Percentiles rank a stretch among this genome's conserved stretches.
phyloP scores from a whole-genome alignment of 345 rosid genomes.

The Punica granatum region DNA sequence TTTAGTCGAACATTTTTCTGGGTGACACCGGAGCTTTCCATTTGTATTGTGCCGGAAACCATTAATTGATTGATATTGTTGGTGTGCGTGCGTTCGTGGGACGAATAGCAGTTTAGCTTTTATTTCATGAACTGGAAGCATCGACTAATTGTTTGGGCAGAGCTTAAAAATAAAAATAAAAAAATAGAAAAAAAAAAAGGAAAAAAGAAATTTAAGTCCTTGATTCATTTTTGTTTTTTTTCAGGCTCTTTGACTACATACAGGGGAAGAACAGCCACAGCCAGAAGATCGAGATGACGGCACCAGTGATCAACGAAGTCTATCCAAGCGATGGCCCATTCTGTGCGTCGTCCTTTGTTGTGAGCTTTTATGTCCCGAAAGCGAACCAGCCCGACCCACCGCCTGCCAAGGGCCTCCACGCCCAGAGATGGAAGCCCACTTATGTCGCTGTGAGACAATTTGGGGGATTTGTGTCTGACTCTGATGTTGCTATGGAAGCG shows the following conservation, averaged over 20 bases:
- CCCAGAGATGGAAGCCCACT: slow-evolving; percentile 43
- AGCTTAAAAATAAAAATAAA: too few relatives aligned
- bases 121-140: too few relatives aligned
- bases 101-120: too few relatives aligned
- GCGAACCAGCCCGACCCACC: slow-evolving; percentile 73
- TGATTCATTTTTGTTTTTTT: not conserved
- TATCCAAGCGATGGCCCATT: slow-evolving; percentile 83
- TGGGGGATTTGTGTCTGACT: slow-evolving; percentile 63
- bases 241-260: slow-evolving; percentile 73
- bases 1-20: too few relatives aligned
- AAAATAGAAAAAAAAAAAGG: too few relatives aligned
- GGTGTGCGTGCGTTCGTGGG: too few relatives aligned
- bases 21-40: too few relatives aligned
- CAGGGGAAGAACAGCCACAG: slow-evolving; percentile 64
- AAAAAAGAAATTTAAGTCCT: too few relatives aligned
- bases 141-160: too few relatives aligned
- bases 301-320: slow-evolving; percentile 63
- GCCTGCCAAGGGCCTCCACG: slow-evolving; percentile 65
- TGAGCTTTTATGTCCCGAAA: slow-evolving; percentile 76
- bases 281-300: slow-evolving; percentile 79
- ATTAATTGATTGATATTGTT: too few relatives aligned
- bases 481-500: slow-evolving; percentile 53
- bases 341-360: slow-evolving; percentile 66
- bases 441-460: slow-evolving; percentile 68
- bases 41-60: too few relatives aligned